Evolutionary conservation across 73 alveolate species (phyloP), one percentile per base, ranked within the genome.

Genomic region (Diophrys sp.): DNA sequence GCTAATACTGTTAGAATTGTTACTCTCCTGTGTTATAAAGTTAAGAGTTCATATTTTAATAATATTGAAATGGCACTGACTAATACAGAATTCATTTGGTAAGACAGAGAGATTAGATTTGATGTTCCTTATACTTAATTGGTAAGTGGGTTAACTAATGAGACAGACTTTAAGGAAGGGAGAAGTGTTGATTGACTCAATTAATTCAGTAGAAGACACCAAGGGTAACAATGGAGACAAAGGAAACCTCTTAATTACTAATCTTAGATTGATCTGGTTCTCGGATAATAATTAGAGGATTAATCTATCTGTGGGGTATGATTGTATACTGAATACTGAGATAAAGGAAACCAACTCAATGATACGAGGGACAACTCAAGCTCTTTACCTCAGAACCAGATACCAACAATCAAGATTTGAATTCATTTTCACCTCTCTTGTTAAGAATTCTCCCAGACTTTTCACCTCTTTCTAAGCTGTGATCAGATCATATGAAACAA

Each of bases 251-350:
- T 70, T 95, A 62, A 93, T 95, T 62, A 88, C 99, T 54, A 95
- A 95, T 84, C 90, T 95, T 28, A 88, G 99, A 71, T 81, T 95
- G 33, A 91, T 95, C 14, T 95, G 99, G 99, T 91, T 93, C 73
- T 85, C 94, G 23, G 96, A 93, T 83, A 73, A 73, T 71, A 84
- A 90, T 71, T 87, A 91, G 80, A 88, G 94, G 78, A 89, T 89
- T 57, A 95, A 95, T 75, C 89, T 93, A 71, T 82, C 94, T 27
- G 89, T 95, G n/a, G 99, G 99, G 31, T 93, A 82, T 83, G 96
- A 95, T 34, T 88, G 97, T 83, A 92, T 95, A 55, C 87, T 91
- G 56, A 82, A 92, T 71, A 87, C 93, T 57, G 94, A 91, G 54
- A 90, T 93, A 76, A 91, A 91, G 75, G 80, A 81, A 23, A 82